Evolutionary conservation across 371 early-diverging fungal species (phyloP), one percentile per base, ranked within the genome.

Genomic region (Circinella umbellata): DNA sequence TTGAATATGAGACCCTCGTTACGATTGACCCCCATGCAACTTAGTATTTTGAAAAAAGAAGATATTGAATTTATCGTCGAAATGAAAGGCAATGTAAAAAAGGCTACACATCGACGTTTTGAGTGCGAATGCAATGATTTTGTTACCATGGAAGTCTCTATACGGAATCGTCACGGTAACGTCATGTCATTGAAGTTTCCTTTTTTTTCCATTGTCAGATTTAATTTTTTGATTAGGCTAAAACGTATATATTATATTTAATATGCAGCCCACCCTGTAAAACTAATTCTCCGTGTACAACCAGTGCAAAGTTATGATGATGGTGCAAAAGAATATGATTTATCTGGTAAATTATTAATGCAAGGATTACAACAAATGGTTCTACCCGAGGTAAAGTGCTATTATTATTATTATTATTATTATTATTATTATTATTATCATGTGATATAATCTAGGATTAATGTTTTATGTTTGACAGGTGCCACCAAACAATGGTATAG

Each of bases 221-320:
- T 42, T 42, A 42, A 42, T 42, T 9, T 42, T 42, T 42, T 42
- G 27, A 27, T 27, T 27, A 27, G 2, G 27, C 27, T 27, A 27
- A 27, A 27, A 27, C 27, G 27, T 27, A 27, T 27, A 27, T 27
- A 27, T 27, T 27, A 2, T 27, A 27, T 27, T 27, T 27, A 27
- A 27, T 27, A 42, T 42, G 42, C 42, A 86, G 83, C 67, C 37
- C 78, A 74, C 73, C 82, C 86, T 64, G 78, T 85, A 17, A 90
- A 90, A 64, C 65, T 88, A 27, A 86, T 88, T 67, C 77, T 90
- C 64, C 78, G 90, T 57, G 81, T 87, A 61, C 90, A 90, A 69
- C 87, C 90, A n/a, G 90, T 89, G 17, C 90, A 88, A 69, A 88
- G 85, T 20, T 86, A 87, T 63, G 86, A 86, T 60, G 86, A 89